phyloP scores from a whole-genome alignment of 306 rosid species.

The Quercus berberidifolia region DNA sequence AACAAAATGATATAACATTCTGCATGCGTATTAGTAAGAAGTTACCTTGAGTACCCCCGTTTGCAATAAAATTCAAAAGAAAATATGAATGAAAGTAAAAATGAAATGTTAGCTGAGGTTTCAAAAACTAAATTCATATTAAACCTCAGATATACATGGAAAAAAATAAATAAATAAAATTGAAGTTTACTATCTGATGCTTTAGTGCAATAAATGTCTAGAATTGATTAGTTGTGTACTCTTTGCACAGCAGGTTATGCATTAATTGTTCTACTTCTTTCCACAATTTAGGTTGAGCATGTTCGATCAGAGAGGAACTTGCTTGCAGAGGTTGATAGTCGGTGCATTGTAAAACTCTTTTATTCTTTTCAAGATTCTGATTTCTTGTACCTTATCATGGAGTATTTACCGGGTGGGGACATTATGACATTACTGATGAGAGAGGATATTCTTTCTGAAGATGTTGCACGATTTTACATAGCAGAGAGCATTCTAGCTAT shows the following conservation, averaged over 20 bases:
- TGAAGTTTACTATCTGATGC: not conserved
- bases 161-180: not conserved
- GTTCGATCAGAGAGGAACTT: constrained; percentile 99
- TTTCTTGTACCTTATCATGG: constrained; percentile 96
- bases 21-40: not conserved
- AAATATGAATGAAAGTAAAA: not conserved
- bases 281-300: constrained; percentile 76
- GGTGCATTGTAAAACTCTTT: constrained; percentile 92
- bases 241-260: not conserved
- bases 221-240: not conserved
- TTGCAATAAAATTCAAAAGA: not conserved
- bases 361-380: constrained; percentile 98
- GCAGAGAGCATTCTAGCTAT: constrained; percentile 98
- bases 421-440: constrained; percentile 98
- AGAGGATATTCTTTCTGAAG: constrained; percentile 91
- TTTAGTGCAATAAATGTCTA: not conserved
- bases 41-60: not conserved
- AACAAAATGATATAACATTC: not conserved
- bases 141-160: not conserved
- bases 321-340: constrained; percentile 99
- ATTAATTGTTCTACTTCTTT: constrained; percentile 14
- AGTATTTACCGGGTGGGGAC: constrained; percentile 99
- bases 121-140: not conserved
- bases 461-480: constrained; percentile 89
- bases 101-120: not conserved